Conservation (phyloP, 306 rosid species). For the Cucumis sativus region DNA sequence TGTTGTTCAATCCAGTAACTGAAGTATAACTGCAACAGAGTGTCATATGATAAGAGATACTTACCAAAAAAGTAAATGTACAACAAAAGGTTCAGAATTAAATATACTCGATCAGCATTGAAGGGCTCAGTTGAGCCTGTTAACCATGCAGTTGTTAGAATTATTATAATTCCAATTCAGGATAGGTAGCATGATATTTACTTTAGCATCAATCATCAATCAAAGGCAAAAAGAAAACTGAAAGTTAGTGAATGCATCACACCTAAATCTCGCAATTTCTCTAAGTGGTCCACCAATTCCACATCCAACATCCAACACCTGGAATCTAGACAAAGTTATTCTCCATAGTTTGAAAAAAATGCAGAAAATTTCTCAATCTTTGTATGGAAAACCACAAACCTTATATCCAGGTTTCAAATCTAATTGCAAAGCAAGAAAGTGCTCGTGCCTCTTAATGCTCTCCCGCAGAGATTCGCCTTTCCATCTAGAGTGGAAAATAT, state of each 20-base stretch:
- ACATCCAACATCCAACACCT: constrained; percentile 96
- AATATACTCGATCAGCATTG: background rate
- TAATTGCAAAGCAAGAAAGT: constrained; percentile 85
- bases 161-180: background rate
- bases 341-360: background rate
- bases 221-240: background rate
- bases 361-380: background rate
- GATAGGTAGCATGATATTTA: background rate
- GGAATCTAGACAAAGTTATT: background rate
- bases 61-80: background rate
- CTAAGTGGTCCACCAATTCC: constrained; percentile 94
- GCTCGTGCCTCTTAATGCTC: constrained; percentile 90
- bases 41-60: background rate
- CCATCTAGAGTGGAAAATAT: constrained; percentile 39
- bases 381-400: constrained; percentile 26
- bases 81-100: background rate
- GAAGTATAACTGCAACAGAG: constrained; percentile 47
- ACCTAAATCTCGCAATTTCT: constrained; percentile 90
- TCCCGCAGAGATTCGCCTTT: constrained; percentile 79
- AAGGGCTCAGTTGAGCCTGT: background rate
- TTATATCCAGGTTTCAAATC: constrained; percentile 72
- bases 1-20: constrained; percentile 81
- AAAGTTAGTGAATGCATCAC: background rate
- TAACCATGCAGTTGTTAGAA: background rate
- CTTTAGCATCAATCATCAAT: background rate